Evolutionary conservation across 2,329 filamentous ascomycete species (phyloP), one percentile per base, ranked within the genome.

Genomic region (Xylaria polymorpha): DNA sequence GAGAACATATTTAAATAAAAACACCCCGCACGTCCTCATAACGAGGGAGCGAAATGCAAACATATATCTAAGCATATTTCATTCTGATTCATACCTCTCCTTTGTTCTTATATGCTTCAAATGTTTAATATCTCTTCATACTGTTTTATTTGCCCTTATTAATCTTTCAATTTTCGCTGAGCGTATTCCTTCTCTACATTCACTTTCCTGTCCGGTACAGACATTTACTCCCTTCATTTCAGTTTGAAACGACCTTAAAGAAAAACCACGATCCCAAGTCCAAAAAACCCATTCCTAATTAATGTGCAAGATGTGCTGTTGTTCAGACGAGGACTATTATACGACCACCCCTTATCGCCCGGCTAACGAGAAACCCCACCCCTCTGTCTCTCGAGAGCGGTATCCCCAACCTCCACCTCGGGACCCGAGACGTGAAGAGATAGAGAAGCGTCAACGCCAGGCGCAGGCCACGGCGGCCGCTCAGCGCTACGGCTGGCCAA

Each of bases 401-500:
- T 39, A 58, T 4, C 37, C 53, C 14, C 60, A 39, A 46, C 50
- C 41, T 20, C 44, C 18, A 58, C 22, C 41, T 4, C 35, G 18
- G 18, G 22, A 9, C 6, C 41, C 39, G 14, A 61, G 25, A 15
- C 46, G 51, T 7, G 66, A 66, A 22, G 66, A 64, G 39, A 12
- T 20, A 35, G 66, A 71, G 44, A 73, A 71, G 53, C 37, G 50
- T 12, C 60, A 63, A 48, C 67, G 68, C 10, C 69, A 73, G 55
- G 55, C 35, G 7, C 50, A 66, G 29, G 73, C 74, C 14, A 70
- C 69, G 1, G 63, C 57, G 4, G 73, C 75, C 2, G 73, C 73
- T 3, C 58, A 59, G 14, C 60, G 62, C 4, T 74, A 77, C 61
- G 73, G 73, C 25, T 77, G 73, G 72, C 67, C 68, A 1, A 65